Evolutionary conservation across 306 rosid genomes (phyloP).

Genomic region (Trifolium subterraneum): DNA sequence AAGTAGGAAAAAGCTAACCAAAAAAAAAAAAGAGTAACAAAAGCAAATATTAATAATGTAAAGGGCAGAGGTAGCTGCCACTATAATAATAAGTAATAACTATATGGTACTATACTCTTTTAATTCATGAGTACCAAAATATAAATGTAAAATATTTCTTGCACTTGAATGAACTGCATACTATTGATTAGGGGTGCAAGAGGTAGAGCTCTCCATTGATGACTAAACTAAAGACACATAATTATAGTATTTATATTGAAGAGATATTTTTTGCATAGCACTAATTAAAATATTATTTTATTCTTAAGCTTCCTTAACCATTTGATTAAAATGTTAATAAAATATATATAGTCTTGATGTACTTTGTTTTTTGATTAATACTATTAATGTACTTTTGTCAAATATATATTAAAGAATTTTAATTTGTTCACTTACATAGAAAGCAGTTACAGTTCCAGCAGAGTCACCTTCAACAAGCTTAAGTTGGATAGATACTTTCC

Average conservation of each 20-base stretch:
- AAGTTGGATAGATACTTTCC: conserved; percentile 79
- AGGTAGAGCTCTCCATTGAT: conserved; percentile 19
- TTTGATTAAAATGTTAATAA: neutral
- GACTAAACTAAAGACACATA: neutral
- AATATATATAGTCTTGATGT: neutral
- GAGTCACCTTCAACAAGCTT: conserved; percentile 93
- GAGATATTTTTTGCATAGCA: neutral
- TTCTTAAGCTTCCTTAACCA: neutral
- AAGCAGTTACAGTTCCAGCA: conserved; percentile 95
- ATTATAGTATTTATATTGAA: neutral
- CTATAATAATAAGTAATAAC: neutral
- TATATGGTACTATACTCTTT: neutral
- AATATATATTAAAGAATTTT: neutral
- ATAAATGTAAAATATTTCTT: neutral
- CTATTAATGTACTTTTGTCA: neutral
- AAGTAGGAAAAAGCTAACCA: neutral
- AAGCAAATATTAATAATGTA: conserved; percentile 41
- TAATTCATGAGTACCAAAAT: conserved; percentile 26
- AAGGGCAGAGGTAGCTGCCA: conserved; percentile 38
- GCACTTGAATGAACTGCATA: neutral
- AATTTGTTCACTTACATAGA: conserved; percentile 63
- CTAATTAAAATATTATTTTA: neutral
- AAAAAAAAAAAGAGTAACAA: too few species aligned
- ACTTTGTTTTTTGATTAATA: too few species aligned
- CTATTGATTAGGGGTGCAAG: conserved; percentile 14